phyloP scores from a whole-genome alignment of 2,329 filamentous ascomycete species.

The Knufia fluminis region DNA sequence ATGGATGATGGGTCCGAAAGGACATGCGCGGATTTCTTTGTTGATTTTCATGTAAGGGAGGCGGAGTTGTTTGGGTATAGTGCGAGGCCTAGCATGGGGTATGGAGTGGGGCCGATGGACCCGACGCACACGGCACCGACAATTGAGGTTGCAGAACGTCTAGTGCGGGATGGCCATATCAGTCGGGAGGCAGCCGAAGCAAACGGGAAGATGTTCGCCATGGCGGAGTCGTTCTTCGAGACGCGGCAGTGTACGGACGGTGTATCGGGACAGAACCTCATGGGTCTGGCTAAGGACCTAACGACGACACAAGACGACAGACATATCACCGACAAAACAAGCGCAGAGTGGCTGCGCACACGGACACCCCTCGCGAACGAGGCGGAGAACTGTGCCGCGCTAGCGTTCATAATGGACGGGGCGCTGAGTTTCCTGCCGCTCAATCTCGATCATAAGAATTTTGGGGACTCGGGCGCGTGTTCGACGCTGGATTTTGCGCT shows the following conservation, averaged over 20 bases:
- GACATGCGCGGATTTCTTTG: constrained; percentile 35
- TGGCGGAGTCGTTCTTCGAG: constrained; percentile 29
- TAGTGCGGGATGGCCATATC: constrained; percentile 24
- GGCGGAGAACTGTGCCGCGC: constrained; percentile 29
- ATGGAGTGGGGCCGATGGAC: constrained; percentile 6
- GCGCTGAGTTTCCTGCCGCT: constrained; percentile 38
- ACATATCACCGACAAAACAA: constrained; percentile 29
- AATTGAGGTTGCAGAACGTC: constrained; percentile 11
- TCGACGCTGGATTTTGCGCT: constrained; percentile 45
- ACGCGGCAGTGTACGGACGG: constrained; percentile 31
- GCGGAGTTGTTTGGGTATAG: constrained; percentile 32
- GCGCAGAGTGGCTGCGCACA: constrained; percentile 37
- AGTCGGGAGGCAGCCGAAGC: constrained; percentile 19
- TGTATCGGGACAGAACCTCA: constrained; percentile 37
- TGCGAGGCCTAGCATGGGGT: constrained; percentile 24
- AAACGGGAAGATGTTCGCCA: constrained; percentile 26
- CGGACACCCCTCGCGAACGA: constrained; percentile 15
- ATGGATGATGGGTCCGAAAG: constrained; percentile 31
- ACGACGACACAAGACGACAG: constrained; percentile 32
- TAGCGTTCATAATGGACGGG: constrained; percentile 40
- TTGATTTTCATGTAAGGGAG: constrained; percentile 41
- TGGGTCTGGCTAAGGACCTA: constrained; percentile 31
- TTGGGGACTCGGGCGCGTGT: constrained; percentile 38
- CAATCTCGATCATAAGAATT: constrained; percentile 34
- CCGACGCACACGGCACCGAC: constrained; percentile 23